A percentile compares a stretch with the other conserved stretches of the same genome.
These are phyloP conservation scores for Aspergillus bertholletiae DNA, from an alignment of 495 filamentous ascomycete genomes.

Conservation along the genomic window DNA sequence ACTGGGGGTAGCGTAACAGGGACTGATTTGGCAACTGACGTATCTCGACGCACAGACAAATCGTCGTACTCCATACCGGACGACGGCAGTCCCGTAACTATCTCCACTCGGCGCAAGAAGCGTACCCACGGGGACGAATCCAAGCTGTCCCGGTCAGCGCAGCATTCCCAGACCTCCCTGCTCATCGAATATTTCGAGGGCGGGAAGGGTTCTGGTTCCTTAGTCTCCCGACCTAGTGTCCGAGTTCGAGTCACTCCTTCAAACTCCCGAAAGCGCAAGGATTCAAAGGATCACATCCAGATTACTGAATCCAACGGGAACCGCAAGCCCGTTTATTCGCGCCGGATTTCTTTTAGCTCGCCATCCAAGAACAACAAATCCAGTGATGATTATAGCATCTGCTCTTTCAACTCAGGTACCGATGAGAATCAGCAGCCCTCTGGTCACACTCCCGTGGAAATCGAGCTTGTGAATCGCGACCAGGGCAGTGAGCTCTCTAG, in stretches of 20 bases:
- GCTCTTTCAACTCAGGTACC: conserved; percentile 68
- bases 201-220: conserved; percentile 60
- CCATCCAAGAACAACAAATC: conserved; percentile 54
- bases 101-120: conserved; percentile 66
- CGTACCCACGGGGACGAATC: conserved; percentile 49
- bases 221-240: conserved; percentile 78
- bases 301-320: conserved; percentile 72
- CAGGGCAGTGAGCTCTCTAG: conserved; percentile 58
- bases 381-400: conserved; percentile 53
- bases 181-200: conserved; percentile 98
- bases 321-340: conserved; percentile 62
- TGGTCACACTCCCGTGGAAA: conserved; percentile 70
- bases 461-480: conserved; percentile 68
- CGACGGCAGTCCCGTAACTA: conserved; percentile 91
- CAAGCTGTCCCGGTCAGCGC: conserved; percentile 46
- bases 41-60: conserved; percentile 75
- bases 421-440: conserved; percentile 71
- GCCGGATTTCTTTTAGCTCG: conserved; percentile 58
- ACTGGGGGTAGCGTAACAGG: conserved; percentile 55
- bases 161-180: conserved; percentile 82
- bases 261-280: conserved; percentile 49
- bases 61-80: conserved; percentile 89
- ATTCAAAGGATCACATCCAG: conserved; percentile 71
- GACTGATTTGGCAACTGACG: conserved; percentile 73
- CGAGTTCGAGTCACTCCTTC: conserved; percentile 92